Conservation (phyloP, 2,329 filamentous ascomycete species). For the Fusarium tanahbumbuense region DNA sequence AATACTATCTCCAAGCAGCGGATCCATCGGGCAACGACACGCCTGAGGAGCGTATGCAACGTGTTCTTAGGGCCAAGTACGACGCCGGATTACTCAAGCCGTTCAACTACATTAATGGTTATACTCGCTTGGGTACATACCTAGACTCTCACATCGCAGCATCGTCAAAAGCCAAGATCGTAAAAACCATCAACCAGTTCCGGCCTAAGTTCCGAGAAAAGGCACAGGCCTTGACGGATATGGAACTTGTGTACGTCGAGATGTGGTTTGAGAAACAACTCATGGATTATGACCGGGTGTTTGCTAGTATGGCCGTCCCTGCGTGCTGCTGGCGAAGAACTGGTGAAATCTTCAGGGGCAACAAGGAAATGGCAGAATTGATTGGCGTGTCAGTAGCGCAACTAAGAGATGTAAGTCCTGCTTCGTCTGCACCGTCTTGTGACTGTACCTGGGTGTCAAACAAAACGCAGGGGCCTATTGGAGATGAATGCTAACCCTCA, state of each 20-base stretch:
- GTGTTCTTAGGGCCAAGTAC: slow-evolving; percentile 93
- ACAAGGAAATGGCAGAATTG: slow-evolving; percentile 98
- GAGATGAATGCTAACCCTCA: slow-evolving; percentile 30
- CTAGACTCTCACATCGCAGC: slow-evolving; percentile 90
- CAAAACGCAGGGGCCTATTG: background rate
- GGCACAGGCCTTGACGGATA: slow-evolving; percentile 90
- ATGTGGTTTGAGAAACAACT: slow-evolving; percentile 99
- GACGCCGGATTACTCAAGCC: slow-evolving; percentile 94
- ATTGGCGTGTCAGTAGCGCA: slow-evolving; percentile 93
- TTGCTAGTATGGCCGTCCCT: slow-evolving; percentile 98
- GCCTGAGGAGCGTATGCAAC: slow-evolving; percentile 94
- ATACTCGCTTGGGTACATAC: slow-evolving; percentile 88
- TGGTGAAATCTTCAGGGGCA: slow-evolving; percentile 95
- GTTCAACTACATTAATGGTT: slow-evolving; percentile 98
- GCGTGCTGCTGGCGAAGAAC: slow-evolving; percentile 97
- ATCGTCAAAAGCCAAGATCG: slow-evolving; percentile 87
- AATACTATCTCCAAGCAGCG: slow-evolving; percentile 97
- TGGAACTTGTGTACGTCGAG: slow-evolving; percentile 93
- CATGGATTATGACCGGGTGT: slow-evolving; percentile 98
- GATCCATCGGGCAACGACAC: slow-evolving; percentile 88
- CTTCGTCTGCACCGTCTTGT: slow-evolving; percentile 16
- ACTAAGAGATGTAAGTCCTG: slow-evolving; percentile 81
- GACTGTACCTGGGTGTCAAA: slow-evolving; percentile 10
- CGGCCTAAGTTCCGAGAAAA: slow-evolving; percentile 95
- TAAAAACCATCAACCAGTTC: slow-evolving; percentile 91